These are phyloP conservation scores for Termitomyces sp. DNA, from an alignment of 768 basidiomycete species.

Conservation along the genomic window DNA sequence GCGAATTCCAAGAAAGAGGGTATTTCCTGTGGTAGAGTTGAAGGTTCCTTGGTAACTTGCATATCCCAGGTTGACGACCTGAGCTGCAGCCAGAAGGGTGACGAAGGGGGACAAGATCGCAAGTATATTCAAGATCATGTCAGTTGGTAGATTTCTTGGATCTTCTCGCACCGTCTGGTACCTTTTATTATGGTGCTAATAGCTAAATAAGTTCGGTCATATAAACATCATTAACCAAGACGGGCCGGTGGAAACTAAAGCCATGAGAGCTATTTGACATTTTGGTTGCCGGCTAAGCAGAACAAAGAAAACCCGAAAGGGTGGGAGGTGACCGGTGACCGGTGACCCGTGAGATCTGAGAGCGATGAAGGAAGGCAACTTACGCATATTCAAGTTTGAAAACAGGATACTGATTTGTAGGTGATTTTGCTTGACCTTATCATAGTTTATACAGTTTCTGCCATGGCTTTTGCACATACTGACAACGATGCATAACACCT, in stretches of 20 bases:
- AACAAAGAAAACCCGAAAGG: not conserved
- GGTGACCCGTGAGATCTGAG: not conserved
- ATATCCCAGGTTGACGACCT: slow-evolving; percentile 38
- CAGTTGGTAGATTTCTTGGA: not conserved
- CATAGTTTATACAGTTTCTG: too few species aligned
- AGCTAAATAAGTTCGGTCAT: too few species aligned
- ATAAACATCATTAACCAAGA: too few species aligned
- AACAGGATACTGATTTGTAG: too few species aligned
- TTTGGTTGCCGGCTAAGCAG: not conserved
- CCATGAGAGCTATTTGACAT: not conserved
- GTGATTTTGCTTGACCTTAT: too few species aligned
- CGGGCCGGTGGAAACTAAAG: not conserved
- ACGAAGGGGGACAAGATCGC: not conserved
- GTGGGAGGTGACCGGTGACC: not conserved
- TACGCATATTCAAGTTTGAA: too few species aligned
- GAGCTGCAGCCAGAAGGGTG: slow-evolving; percentile 2
- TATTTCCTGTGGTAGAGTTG: slow-evolving; percentile 27
- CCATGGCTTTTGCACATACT: too few species aligned
- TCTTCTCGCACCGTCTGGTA: not conserved
- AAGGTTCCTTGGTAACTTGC: slow-evolving; percentile 37
- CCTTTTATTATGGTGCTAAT: not conserved
- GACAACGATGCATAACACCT: not conserved
- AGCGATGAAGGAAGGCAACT: not conserved
- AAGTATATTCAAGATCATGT: not conserved
- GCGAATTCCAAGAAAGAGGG: slow-evolving; percentile 37